phyloP scores from a whole-genome alignment of 306 rosid genomes.

The Crataegus laevigata region DNA sequence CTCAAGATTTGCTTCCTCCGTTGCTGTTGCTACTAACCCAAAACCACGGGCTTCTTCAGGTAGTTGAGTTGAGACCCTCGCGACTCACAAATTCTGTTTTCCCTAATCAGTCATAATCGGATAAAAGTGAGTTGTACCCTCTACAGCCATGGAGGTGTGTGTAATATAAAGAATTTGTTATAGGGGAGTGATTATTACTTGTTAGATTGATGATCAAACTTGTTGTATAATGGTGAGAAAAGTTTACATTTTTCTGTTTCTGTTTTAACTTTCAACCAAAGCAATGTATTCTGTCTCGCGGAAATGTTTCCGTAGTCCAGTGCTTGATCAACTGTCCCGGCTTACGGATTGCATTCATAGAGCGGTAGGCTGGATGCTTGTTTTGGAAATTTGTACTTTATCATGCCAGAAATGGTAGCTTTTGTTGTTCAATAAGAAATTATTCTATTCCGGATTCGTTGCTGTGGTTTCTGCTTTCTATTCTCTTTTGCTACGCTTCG shows the following conservation, averaged over 20 bases:
- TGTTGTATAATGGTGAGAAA: constrained; percentile 22
- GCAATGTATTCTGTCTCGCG: not conserved
- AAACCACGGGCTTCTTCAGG: constrained; percentile 23
- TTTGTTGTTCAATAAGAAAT: not conserved
- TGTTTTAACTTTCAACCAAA: constrained; percentile 7
- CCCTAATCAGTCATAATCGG: not conserved
- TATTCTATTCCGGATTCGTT: not conserved
- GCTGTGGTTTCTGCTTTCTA: not conserved
- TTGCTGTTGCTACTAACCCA: constrained; percentile 24
- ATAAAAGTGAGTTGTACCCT: constrained; percentile 1
- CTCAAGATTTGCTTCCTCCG: constrained; percentile 36
- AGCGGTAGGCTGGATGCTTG: not conserved
- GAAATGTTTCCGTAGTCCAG: not conserved
- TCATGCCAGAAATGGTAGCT: not conserved
- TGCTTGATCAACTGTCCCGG: not conserved
- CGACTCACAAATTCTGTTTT: constrained; percentile 3
- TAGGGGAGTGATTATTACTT: constrained; percentile 7
- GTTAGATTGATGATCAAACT: constrained; percentile 18
- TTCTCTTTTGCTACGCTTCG: not conserved
- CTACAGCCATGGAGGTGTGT: constrained; percentile 26
- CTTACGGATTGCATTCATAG: not conserved
- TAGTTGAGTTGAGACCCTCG: constrained; percentile 25
- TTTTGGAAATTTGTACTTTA: not conserved
- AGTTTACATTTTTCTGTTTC: not conserved
- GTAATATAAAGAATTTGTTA: constrained; percentile 38